Conservation (phyloP, 2,329 filamentous ascomycete species). For the Reticulascus tulasneorum region DNA sequence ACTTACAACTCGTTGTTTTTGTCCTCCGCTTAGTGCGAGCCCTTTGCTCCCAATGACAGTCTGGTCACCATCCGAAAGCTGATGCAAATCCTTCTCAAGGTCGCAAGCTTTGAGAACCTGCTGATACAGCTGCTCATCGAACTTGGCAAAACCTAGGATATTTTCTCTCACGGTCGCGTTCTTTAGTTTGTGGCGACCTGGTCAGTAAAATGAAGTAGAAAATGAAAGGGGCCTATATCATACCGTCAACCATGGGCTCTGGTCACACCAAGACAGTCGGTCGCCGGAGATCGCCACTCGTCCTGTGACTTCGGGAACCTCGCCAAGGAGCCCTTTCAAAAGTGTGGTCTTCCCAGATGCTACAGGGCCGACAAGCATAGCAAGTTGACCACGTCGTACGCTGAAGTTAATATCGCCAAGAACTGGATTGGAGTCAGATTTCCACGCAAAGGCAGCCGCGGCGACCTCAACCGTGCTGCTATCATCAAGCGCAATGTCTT, state of each 20-base stretch:
- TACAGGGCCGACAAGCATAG: slow-evolving; percentile 37
- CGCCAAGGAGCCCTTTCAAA: slow-evolving; percentile 34
- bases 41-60: slow-evolving; percentile 42
- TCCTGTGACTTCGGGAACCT: slow-evolving; percentile 20
- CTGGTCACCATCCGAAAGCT: slow-evolving; percentile 29
- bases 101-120: slow-evolving; percentile 23
- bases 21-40: slow-evolving; percentile 41
- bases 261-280: slow-evolving; percentile 26
- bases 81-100: slow-evolving; percentile 26
- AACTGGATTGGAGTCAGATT: slow-evolving; percentile 17
- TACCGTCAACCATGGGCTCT: slow-evolving; percentile 29
- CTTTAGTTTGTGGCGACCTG: slow-evolving; percentile 5
- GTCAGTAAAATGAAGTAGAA: too few relatives aligned
- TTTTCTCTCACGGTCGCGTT: slow-evolving; percentile 31
- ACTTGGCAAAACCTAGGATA: slow-evolving; percentile 25
- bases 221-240: background rate
- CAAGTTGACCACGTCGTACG: slow-evolving; percentile 26
- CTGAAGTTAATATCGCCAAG: slow-evolving; percentile 29
- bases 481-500: too few relatives aligned
- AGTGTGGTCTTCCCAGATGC: slow-evolving; percentile 42
- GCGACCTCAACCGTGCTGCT: slow-evolving; percentile 12
- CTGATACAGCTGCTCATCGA: slow-evolving; percentile 21
- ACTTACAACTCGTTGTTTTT: slow-evolving; percentile 37
- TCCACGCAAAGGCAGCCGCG: slow-evolving; percentile 31
- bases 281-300: slow-evolving; percentile 10